Evolutionary conservation across 108 stramenopile species (phyloP).

Genomic region (Bacterosira constricta): DNA sequence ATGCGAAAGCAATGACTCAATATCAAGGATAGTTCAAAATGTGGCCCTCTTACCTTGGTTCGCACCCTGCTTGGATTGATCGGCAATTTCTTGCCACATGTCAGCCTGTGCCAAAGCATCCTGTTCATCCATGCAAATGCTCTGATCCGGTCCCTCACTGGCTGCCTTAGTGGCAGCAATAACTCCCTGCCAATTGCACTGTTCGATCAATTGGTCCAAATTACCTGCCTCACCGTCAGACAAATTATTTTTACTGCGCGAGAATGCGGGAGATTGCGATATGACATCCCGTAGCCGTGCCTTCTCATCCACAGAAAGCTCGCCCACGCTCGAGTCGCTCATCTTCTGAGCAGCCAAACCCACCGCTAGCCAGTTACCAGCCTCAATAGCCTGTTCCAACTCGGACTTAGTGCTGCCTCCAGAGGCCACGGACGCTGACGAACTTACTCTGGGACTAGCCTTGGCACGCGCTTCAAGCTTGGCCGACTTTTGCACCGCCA

Average conservation of each 20-base stretch:
- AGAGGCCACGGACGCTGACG: slow-evolving; percentile 22
- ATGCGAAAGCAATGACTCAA: too few species aligned
- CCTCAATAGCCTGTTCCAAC: slow-evolving; percentile 73
- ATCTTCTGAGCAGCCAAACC: slow-evolving; percentile 73
- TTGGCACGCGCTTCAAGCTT: slow-evolving; percentile 70
- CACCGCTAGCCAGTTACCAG: slow-evolving; percentile 90
- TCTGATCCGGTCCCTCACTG: slow-evolving; percentile 24
- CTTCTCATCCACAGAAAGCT: slow-evolving; percentile 40
- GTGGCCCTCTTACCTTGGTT: slow-evolving; percentile 19
- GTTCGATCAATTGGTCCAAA: slow-evolving; percentile 77
- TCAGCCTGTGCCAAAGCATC: slow-evolving; percentile 84
- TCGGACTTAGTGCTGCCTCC: slow-evolving; percentile 45
- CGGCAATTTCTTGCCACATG: slow-evolving; percentile 84
- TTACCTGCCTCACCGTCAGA: slow-evolving; percentile 49
- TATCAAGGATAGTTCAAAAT: background rate
- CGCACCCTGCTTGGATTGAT: slow-evolving; percentile 78
- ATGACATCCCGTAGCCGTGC: slow-evolving; percentile 34
- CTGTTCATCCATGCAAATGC: slow-evolving; percentile 69
- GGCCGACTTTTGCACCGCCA: slow-evolving; percentile 74
- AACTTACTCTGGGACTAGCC: slow-evolving; percentile 9
- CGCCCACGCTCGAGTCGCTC: slow-evolving; percentile 45
- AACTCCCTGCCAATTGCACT: slow-evolving; percentile 86
- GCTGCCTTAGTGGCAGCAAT: slow-evolving; percentile 68
- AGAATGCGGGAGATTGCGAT: slow-evolving; percentile 36
- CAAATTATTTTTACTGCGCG: background rate